Base-by-base conservation (phyloP, 2,329 filamentous ascomycete species). In the Aspergillus tubingensis region DNA sequence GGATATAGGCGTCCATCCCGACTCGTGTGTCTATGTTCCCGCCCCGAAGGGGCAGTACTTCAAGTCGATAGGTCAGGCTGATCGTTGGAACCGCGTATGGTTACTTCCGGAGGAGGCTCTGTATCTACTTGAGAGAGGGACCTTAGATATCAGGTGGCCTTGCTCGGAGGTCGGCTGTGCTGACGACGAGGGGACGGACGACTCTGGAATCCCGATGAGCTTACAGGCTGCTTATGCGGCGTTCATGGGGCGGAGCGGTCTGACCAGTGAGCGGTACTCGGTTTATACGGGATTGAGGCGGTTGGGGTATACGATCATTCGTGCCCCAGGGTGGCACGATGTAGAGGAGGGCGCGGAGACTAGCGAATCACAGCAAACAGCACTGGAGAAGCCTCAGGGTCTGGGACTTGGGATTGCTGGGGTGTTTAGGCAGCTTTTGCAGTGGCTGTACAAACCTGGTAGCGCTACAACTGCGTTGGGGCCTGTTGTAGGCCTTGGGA, bases 31-130 rank as follows among this genome's bases (percentile, higher is more conserved):
- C 8, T 84, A 85, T 58, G 83, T 96, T 2, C 86, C 92, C 48
- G 87, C 87, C 44, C 84, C 87, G n/a, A 88, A 85, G 62, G 91
- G 91, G 1, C 83, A 85, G n/a, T 83, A 88, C 72, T 89, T 90
- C 73, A 86, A 87, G 70, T 89, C 86, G n/a, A 88, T 94, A 74
- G 95, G 95, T 0, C 86, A 87, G 58, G 85, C 86, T 1, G 85
- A 87, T 59, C 84, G 83, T 3, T 83, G 82, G 62, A 85, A 88
- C 30, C 86, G 85, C 63, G 79, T 93, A 43, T 97, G 93, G 93
- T 73, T 99, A 54, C 76, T 96, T 41, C 94, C 94, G 0, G 95
- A 99, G 73, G 95, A 99, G 76, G 91, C 92, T 5, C 81, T 99
- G 56, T 97, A 92, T 70, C 76, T 97, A 64, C 82, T 98, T 8